Evolutionary conservation across 1,284 basidiomycete genomes (phyloP).

Genomic region (Tilletia indica): DNA sequence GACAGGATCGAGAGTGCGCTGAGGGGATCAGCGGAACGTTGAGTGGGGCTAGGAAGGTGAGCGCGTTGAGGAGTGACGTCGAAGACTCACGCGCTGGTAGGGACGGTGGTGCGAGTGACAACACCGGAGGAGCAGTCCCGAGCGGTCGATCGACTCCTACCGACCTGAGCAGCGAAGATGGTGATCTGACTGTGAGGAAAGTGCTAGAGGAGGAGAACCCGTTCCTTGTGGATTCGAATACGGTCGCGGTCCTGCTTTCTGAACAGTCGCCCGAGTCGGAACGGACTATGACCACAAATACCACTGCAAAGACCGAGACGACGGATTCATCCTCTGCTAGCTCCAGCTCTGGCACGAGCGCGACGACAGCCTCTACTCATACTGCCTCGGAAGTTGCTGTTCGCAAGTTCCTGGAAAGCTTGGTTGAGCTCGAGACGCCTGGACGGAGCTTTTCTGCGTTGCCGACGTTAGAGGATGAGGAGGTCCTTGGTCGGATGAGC

Average conservation of each 20-base stretch:
- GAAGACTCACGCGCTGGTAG: background rate
- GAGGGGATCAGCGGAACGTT: background rate
- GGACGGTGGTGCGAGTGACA: background rate
- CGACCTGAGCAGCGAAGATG: too few relatives aligned
- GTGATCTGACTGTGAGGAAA: too few relatives aligned
- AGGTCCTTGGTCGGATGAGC: background rate
- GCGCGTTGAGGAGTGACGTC: constrained; percentile 2
- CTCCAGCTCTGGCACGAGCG: background rate
- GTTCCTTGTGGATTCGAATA: too few relatives aligned
- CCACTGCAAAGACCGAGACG: too few relatives aligned
- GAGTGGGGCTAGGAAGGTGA: background rate
- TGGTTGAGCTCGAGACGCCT: constrained; percentile 8
- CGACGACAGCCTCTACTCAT: background rate
- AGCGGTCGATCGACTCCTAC: too few relatives aligned
- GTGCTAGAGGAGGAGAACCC: too few relatives aligned
- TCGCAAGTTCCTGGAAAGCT: background rate
- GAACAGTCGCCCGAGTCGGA: too few relatives aligned
- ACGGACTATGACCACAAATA: too few relatives aligned
- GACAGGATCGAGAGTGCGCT: constrained; percentile 12
- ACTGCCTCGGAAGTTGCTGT: background rate
- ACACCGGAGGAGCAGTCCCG: too few relatives aligned
- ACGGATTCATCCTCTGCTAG: background rate
- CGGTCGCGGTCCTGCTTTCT: too few relatives aligned
- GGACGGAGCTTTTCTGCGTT: background rate
- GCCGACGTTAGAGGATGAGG: background rate